Evolutionary conservation across 2,329 filamentous ascomycete species (phyloP).

Genomic region (Fusarium sp.): DNA sequence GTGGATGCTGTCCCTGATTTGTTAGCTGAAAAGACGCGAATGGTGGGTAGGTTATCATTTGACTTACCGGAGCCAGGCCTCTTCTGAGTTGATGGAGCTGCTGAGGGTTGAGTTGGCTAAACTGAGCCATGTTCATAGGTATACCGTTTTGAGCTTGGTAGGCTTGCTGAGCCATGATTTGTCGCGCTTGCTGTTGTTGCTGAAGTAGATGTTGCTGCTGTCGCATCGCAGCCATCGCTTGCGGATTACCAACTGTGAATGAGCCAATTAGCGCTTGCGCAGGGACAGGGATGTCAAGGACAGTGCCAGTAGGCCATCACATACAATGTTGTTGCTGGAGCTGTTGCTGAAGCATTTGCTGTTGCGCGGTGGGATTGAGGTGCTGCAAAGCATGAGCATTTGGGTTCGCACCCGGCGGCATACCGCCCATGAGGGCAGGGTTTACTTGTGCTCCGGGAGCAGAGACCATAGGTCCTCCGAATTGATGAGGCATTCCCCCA

Average conservation of each 20-base stretch:
- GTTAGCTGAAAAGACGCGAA: slow-evolving; percentile 22
- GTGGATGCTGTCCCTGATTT: slow-evolving; percentile 44
- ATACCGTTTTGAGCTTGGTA: slow-evolving; percentile 58
- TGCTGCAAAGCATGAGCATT: slow-evolving; percentile 78
- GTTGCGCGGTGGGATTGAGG: slow-evolving; percentile 69
- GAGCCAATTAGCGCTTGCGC: slow-evolving; percentile 18
- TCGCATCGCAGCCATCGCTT: slow-evolving; percentile 54
- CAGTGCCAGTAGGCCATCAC: slow-evolving; percentile 16
- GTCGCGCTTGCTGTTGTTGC: slow-evolving; percentile 64
- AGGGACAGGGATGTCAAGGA: slow-evolving; percentile 14
- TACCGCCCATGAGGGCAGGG: slow-evolving; percentile 78
- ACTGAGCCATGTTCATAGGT: slow-evolving; percentile 61
- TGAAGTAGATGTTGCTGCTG: slow-evolving; percentile 68
- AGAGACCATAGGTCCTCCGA: slow-evolving; percentile 74
- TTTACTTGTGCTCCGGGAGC: slow-evolving; percentile 77
- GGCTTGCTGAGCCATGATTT: slow-evolving; percentile 65
- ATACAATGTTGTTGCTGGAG: slow-evolving; percentile 51
- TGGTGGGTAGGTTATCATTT: neutral
- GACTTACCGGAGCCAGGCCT: slow-evolving; percentile 54
- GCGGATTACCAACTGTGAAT: slow-evolving; percentile 49
- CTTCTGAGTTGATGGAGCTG: slow-evolving; percentile 61
- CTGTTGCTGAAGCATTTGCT: slow-evolving; percentile 67
- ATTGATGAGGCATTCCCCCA: slow-evolving; percentile 73
- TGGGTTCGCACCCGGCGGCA: slow-evolving; percentile 74
- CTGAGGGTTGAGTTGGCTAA: slow-evolving; percentile 61